Evolutionary conservation across 108 stramenopile species (phyloP), one percentile per base, ranked within the genome.

Genomic region (Epithemia pelagica): DNA sequence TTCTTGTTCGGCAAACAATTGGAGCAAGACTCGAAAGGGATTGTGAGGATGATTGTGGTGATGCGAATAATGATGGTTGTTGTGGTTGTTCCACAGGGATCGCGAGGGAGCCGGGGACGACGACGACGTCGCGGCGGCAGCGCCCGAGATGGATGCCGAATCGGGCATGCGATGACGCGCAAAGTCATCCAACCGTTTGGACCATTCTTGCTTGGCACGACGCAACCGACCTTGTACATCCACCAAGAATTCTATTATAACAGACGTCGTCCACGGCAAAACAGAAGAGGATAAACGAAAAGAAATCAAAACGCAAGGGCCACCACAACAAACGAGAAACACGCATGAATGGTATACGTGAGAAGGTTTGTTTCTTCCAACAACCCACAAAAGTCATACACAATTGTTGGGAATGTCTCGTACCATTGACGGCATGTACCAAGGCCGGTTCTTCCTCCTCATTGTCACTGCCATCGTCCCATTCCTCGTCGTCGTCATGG

Each of bases 1-100:
- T n/a, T n/a, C n/a, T 54, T 90, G 86, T 46, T 46, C 37, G 0
- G 92, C 92, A 86, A 84, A 94, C 27, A 94, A 68, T 67, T 90
- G 87, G 31, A 94, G 37, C 56, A 94, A 61, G 20, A 88, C 87
- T 28, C 83, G 80, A 61, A 94, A 94, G 57, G 92, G 88, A 10
- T 74, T 84, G 62, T 65, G 24, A 51, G 74, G 72, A 10, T 51
- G 26, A n/a, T n/a, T n/a, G n/a, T n/a, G n/a, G n/a, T n/a, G n/a
- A n/a, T n/a, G n/a, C n/a, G n/a, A n/a, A 32, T 22, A 59, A 67
- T 52, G 26, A 54, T 70, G 26, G 69, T 32, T 33, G 69, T 63
- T 22, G 58, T 31, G 21, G 53, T 3, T 30, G 55, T 51, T 54
- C 62, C 27, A 26, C 33, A 29, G 55, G 7, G 30, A 26, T 52